Evolutionary conservation across 148 eudicot genomes (phyloP).

Genomic region (Pouteria glomerata): DNA sequence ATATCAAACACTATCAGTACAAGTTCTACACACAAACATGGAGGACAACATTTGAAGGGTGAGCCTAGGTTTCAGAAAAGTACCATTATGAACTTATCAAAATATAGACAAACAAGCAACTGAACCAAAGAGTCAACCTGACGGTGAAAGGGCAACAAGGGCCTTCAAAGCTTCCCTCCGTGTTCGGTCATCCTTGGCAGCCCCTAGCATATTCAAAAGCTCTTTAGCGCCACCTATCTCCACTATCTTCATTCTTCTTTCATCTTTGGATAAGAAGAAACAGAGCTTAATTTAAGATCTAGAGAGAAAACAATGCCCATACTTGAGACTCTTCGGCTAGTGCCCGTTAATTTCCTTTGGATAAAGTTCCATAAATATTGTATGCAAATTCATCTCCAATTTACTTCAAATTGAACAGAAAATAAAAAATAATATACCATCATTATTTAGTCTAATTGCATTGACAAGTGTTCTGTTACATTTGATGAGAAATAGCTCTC

Average conservation of each 20-base stretch:
- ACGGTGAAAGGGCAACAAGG: slow-evolving; percentile 67
- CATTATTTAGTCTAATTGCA: too few relatives aligned
- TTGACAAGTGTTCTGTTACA: neutral
- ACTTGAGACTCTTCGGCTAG: neutral
- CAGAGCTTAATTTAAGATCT: neutral
- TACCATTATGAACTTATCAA: neutral
- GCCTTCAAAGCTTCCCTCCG: slow-evolving; percentile 84
- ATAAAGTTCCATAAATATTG: too few relatives aligned
- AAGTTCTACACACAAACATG: neutral
- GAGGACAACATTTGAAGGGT: neutral
- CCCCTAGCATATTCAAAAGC: slow-evolving; percentile 71
- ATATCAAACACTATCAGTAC: neutral
- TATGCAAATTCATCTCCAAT: too few relatives aligned
- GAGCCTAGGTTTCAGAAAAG: neutral
- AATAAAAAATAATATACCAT: too few relatives aligned
- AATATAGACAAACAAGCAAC: neutral
- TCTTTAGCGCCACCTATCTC: slow-evolving; percentile 82
- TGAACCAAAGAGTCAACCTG: slow-evolving; percentile 35
- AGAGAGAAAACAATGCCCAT: neutral
- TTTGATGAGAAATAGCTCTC: neutral
- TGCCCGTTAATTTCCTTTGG: neutral
- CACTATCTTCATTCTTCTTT: slow-evolving; percentile 77
- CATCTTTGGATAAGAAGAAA: slow-evolving; percentile 40
- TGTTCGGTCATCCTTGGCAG: slow-evolving; percentile 79
- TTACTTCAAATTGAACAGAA: neutral